Base-by-base conservation (phyloP, 495 filamentous ascomycete species). In the Talaromyces ruber region DNA sequence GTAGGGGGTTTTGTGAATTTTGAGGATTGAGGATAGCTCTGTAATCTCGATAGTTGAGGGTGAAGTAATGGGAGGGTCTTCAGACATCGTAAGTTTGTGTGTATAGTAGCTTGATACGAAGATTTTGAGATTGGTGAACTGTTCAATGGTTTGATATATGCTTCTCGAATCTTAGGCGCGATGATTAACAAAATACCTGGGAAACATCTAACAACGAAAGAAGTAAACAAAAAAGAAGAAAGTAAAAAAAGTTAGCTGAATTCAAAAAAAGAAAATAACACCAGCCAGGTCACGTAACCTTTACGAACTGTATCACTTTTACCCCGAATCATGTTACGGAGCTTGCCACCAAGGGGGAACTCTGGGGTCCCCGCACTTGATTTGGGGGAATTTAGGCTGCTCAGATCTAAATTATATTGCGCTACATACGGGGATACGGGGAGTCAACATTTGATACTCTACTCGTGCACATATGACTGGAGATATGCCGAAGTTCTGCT, bases 1-100 rank as follows among this genome's bases (percentile, higher is more conserved):
- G 54, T 76, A 80, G 22, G 72, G 69, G 16, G 53, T 65, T 39
- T 72, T 72, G 45, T 71, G 74, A 0, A 64, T 63, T 16, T 71
- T 67, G 6, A 56, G 62, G 11, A 55, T 37, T 9, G 2, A 1
- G 21, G 12, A 21, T 22, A 54, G 51, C 11, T 54, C 51, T 12
- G 5, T 54, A 28, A 11, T 24, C 6, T 26, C 51, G 14, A 54
- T 54, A 16, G 2, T 8, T 2, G 26, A 14, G 51, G 12, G 22
- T 4, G 51, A 28, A 26, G 51, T 1, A 11, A 11, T 54, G 28
- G 51, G 22, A 6, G 51, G 9, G 12, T 25, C 26, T 4, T 54
- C 26, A 24, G 51, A 54, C 22, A 54, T 54, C n/a, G 8, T 54
- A 1, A 54, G 1, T 54, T 54, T 28, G 21, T 12, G 21, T 12